Evolutionary conservation across 2,329 filamentous ascomycete genomes (phyloP).

Genomic region (Pseudonectria foliicola): DNA sequence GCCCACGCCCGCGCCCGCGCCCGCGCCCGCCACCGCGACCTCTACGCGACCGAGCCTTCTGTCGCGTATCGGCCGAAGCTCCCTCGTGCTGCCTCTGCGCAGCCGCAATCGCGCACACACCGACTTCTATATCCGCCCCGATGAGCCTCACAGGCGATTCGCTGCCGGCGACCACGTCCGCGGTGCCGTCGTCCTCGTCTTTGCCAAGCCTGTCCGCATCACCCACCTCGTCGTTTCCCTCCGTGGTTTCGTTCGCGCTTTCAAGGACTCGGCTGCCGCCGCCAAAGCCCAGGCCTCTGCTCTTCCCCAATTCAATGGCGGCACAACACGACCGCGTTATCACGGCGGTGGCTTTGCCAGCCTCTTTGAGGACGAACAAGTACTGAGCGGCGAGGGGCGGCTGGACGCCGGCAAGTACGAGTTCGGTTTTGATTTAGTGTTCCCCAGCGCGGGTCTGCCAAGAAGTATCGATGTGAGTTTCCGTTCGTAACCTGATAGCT

Average conservation of each 20-base stretch:
- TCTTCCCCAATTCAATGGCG: conserved; percentile 31
- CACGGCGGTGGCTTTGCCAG: conserved; percentile 73
- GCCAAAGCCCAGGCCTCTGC: conserved; percentile 42
- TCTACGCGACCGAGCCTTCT: conserved; percentile 34
- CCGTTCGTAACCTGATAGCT: neutral
- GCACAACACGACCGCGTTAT: conserved; percentile 44
- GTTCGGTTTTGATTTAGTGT: conserved; percentile 69
- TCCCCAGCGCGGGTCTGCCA: conserved; percentile 63
- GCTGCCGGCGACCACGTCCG: conserved; percentile 66
- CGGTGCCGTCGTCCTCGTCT: conserved; percentile 64
- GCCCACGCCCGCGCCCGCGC: conserved; percentile 12
- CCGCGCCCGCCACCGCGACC: conserved; percentile 17
- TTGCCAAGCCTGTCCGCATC: conserved; percentile 67
- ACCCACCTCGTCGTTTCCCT: conserved; percentile 74
- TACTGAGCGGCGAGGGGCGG: conserved; percentile 70
- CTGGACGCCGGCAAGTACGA: conserved; percentile 69
- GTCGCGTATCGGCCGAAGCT: conserved; percentile 45
- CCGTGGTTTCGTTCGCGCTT: conserved; percentile 73
- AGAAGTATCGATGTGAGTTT: conserved; percentile 86
- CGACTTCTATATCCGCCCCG: conserved; percentile 71
- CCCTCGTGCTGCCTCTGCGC: conserved; percentile 42
- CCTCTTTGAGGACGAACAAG: conserved; percentile 75
- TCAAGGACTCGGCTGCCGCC: conserved; percentile 58
- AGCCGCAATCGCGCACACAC: conserved; percentile 56
- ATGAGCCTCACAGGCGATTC: conserved; percentile 73